Evolutionary conservation across 352 stramenopile genomes (phyloP).

Genomic region (Peronospora destructor): DNA sequence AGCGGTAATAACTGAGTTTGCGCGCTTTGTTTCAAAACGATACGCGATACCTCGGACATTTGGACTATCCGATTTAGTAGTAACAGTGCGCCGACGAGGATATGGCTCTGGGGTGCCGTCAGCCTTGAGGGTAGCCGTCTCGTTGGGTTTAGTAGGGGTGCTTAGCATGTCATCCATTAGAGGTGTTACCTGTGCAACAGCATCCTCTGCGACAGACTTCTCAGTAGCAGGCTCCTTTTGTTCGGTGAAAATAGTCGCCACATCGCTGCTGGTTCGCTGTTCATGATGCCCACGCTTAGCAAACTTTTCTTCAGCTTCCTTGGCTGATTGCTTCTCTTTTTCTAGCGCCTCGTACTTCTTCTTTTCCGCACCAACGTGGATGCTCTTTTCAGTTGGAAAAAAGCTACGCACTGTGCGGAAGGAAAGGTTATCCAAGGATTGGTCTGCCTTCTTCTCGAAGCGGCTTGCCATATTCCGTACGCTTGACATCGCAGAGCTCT

Average conservation of each 20-base stretch:
- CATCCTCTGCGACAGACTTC: neutral
- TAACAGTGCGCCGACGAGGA: conserved; percentile 15
- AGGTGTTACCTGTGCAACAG: conserved; percentile 2
- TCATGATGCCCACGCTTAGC: conserved; percentile 8
- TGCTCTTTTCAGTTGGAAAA: conserved; percentile 42
- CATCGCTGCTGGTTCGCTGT: neutral
- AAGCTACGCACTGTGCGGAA: conserved; percentile 52
- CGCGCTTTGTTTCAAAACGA: conserved; percentile 58
- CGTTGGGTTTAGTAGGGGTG: conserved; percentile 9
- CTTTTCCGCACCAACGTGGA: conserved; percentile 42
- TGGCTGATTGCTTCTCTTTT: conserved; percentile 32
- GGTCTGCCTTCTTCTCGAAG: conserved; percentile 40
- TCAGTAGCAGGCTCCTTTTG: conserved; percentile 3
- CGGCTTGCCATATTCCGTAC: conserved; percentile 40
- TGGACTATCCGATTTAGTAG: conserved; percentile 11
- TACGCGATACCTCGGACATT: conserved; percentile 44
- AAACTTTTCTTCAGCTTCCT: conserved; percentile 24
- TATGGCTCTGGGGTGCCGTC: conserved; percentile 3
- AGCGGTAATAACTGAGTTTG: conserved; percentile 39
- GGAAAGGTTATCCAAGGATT: conserved; percentile 39
- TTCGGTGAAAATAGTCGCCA: neutral
- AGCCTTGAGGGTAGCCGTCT: conserved; percentile 1
- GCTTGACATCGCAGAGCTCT: conserved; percentile 27
- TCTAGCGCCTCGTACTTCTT: conserved; percentile 49
- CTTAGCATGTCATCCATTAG: conserved; percentile 1